Base-by-base conservation (phyloP, 2,329 filamentous ascomycete species). In the Coniochaeta pulveracea region DNA sequence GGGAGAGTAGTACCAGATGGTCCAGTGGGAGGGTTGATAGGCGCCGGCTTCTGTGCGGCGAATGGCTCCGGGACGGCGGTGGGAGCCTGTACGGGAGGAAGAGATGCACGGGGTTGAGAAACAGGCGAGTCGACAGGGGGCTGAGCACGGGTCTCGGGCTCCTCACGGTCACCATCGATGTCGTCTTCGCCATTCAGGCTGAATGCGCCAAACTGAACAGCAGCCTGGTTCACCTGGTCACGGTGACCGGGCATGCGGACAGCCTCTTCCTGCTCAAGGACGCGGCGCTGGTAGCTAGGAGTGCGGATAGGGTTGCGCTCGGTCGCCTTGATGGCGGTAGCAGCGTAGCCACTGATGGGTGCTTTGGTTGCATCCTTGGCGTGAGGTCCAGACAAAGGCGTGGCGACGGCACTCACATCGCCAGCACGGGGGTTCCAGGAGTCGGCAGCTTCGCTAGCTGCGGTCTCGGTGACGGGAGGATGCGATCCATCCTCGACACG, bases 201-300 rank as follows among this genome's bases (percentile, higher is more conserved):
- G 67, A 98, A 85, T 55, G 88, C 93, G 42, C 91, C 91, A 55
- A 98, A 98, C 54, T 96, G 89, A 31, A 98, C 86, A 32, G 88
- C 83, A 44, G 89, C 76, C 47, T 86, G 80, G 54, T 96, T 89
- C 18, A 98, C 82, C 34, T 47, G 41, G 25, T 91, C 88, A 45
- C 91, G 86, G 63, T 95, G 94, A 39, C 85, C 86, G 28, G 91
- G 91, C 89, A 98, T 95, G 43, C 94, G 86, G 25, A 98, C 91
- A 38, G 91, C 85, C 62, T 98, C 91, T 57, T 94, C 88, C 54
- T 98, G 91, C 48, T 96, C 88, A 49, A 93, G 69, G 34, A 95
- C 72, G 48, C 85, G 82, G 44, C 89, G 78, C 55, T 93, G 82
- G 57, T 82, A 85, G 60, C 80, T 88, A 14, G 85, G 74, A 35